phyloP scores from a whole-genome alignment of 441 rosid species.

The Brassica hybrid region DNA sequence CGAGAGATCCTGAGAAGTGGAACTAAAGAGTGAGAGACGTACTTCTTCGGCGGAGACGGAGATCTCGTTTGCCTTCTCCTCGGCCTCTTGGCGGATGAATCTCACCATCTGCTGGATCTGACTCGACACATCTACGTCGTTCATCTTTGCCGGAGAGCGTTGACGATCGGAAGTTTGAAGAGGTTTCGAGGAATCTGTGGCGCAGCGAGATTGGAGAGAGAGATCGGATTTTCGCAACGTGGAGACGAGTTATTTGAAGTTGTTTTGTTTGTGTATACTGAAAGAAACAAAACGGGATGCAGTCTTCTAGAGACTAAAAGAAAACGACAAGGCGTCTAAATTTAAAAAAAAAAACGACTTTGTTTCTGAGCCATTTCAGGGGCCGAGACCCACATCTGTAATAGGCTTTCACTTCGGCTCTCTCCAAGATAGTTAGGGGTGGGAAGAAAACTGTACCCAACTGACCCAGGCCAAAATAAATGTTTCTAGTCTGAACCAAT shows the following conservation, averaged over 20 bases:
- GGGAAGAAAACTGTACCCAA: too few relatives aligned
- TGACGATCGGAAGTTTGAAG: conserved; percentile 32
- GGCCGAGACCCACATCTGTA: background rate
- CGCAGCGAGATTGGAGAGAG: conserved; percentile 40
- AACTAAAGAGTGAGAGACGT: conserved; percentile 6
- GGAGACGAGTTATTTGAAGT: conserved; percentile 38
- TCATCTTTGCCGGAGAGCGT: conserved; percentile 58
- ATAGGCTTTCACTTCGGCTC: background rate
- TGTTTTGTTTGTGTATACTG: conserved; percentile 21
- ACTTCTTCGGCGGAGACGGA: conserved; percentile 91
- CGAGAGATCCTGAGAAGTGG: background rate
- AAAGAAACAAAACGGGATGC: conserved; percentile 24
- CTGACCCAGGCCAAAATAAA: too few relatives aligned
- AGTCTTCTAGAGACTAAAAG: background rate
- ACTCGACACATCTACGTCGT: conserved; percentile 88
- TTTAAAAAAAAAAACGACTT: background rate
- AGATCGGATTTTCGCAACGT: conserved; percentile 38
- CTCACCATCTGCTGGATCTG: conserved; percentile 99
- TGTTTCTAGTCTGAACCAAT: too few relatives aligned
- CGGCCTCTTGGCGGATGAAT: conserved; percentile 95
- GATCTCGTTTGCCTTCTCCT: conserved; percentile 96
- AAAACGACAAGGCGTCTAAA: conserved; percentile 32
- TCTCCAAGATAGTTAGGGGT: background rate
- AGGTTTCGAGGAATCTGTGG: conserved; percentile 42
- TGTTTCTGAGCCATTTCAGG: background rate